Conservation (phyloP, 805 yeast species). For the Lipomyces lipofer region DNA sequence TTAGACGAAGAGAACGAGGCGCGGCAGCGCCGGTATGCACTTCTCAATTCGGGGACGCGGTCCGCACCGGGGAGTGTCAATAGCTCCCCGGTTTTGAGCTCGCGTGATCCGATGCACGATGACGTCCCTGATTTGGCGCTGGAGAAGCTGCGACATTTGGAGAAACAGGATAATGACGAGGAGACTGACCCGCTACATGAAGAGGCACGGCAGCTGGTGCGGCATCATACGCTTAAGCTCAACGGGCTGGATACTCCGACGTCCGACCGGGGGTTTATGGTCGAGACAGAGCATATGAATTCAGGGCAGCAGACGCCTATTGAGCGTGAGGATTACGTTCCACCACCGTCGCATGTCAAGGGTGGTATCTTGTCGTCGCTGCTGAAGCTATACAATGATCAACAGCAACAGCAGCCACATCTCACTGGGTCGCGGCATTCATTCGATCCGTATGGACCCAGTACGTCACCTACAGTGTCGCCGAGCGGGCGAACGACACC, state of each 20-base stretch:
- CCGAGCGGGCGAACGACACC: conserved; percentile 32
- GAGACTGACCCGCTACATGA: conserved; percentile 19
- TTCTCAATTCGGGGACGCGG: conserved; percentile 15
- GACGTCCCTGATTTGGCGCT: conserved; percentile 10
- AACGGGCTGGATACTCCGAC: not conserved
- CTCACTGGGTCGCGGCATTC: conserved; percentile 3
- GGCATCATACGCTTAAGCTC: conserved; percentile 24
- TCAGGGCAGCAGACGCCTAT: conserved; percentile 27
- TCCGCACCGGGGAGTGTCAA: conserved; percentile 22
- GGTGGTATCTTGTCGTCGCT: conserved; percentile 86
- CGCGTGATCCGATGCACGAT: not conserved
- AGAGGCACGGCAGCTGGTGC: conserved; percentile 31
- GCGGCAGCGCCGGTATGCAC: conserved; percentile 18
- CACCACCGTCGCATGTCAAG: conserved; percentile 66
- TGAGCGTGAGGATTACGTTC: conserved; percentile 47
- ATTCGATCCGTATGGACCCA: conserved; percentile 5
- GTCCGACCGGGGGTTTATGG: conserved; percentile 13
- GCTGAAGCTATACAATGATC: conserved; percentile 58
- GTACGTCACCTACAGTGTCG: not conserved
- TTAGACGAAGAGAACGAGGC: conserved; percentile 17
- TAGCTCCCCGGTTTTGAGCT: conserved; percentile 8
- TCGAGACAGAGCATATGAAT: conserved; percentile 16
- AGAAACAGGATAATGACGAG: not conserved
- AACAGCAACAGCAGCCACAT: conserved; percentile 15
- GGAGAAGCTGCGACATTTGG: conserved; percentile 13